Evolutionary conservation across 2,329 filamentous ascomycete species (phyloP), one percentile per base, ranked within the genome.

Genomic region (Claviceps pusilla): DNA sequence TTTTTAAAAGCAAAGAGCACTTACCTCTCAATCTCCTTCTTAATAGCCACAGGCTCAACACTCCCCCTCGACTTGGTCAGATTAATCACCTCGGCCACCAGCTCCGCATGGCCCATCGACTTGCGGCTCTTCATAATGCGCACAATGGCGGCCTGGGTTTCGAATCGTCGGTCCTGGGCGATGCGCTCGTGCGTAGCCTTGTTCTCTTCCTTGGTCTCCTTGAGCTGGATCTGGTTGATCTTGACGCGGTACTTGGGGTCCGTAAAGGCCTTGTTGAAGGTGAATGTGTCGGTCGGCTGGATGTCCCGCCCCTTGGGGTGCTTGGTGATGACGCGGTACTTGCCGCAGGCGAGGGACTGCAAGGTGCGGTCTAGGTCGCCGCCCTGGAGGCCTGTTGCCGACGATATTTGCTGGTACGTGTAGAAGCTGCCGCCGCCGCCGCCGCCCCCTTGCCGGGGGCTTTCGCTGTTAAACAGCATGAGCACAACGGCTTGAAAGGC

Each of bases 221-320:
- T 94, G 51, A 96, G 79, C 70, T 98, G 93, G 61, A 98, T 93
- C 70, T 96, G 91, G 71, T 97, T 98, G 74, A 98, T 96, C 74
- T 98, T 98, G 71, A 98, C 84, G 55, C 89, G 83, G 69, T 87
- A 86, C 69, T 93, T 95, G 24, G 83, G 78, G 64, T 96, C 86
- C 2, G 73, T 73, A 69, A 98, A 98, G 16, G 67, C 67, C 48
- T 77, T 69, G 71, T 96, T 96, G 64, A 95, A 83, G 0, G 80
- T 81, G 64, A 98, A 98, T 0, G 83, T 87, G 69, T 98, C 94
- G 0, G 80, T 87, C 0, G 74, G 65, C 56, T 79, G 78, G 60
- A 98, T 82, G 0, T 98, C 90, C 54, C 84, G 82, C 52, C 87
- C 85, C 68, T 87, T 89, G 41, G 93, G 93, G 57, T 84, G 80